phyloP scores from a whole-genome alignment of 192 early-diverging fungal genomes.

The Globomyces pollinis-pini region DNA sequence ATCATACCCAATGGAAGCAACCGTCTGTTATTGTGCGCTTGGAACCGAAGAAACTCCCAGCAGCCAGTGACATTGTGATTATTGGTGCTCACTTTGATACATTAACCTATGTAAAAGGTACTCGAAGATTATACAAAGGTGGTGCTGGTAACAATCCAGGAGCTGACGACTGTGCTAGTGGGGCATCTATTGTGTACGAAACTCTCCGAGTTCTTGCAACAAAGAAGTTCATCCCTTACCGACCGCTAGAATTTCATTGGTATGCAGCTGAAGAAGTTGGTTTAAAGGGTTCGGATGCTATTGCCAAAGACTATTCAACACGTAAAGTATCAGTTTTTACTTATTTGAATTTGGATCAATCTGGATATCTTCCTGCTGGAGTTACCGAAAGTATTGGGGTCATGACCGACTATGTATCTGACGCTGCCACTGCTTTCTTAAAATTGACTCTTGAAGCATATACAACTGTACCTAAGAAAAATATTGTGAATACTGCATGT shows the following conservation, averaged over 20 bases:
- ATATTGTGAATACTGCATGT: conserved; percentile 52
- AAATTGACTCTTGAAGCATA: conserved; percentile 49
- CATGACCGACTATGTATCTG: conserved; percentile 66
- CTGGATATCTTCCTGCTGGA: conserved; percentile 26
- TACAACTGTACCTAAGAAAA: conserved; percentile 37
- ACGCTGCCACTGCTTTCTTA: conserved; percentile 23
- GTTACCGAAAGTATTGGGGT: conserved; percentile 54
- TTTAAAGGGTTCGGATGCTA: conserved; percentile 62
- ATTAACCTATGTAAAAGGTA: too few relatives aligned
- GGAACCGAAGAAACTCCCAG: background rate
- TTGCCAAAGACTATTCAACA: conserved; percentile 17
- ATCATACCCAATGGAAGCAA: conserved; percentile 11
- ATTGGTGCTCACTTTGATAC: conserved; percentile 6
- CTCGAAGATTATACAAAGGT: too few relatives aligned
- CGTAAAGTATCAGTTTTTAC: conserved; percentile 5
- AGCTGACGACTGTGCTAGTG: conserved; percentile 22
- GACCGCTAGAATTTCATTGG: conserved; percentile 87
- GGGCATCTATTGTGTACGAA: conserved; percentile 43
- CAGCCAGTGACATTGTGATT: background rate
- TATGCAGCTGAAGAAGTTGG: conserved; percentile 84
- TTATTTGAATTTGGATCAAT: conserved; percentile 47
- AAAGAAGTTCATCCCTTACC: conserved; percentile 53
- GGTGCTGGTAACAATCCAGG: conserved; percentile 10
- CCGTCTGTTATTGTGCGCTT: conserved; percentile 22
- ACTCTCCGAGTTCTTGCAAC: conserved; percentile 58